These are phyloP conservation scores for Yarrowia alimentaria DNA, from an alignment of 805 yeast genomes.

Conservation along the genomic window DNA sequence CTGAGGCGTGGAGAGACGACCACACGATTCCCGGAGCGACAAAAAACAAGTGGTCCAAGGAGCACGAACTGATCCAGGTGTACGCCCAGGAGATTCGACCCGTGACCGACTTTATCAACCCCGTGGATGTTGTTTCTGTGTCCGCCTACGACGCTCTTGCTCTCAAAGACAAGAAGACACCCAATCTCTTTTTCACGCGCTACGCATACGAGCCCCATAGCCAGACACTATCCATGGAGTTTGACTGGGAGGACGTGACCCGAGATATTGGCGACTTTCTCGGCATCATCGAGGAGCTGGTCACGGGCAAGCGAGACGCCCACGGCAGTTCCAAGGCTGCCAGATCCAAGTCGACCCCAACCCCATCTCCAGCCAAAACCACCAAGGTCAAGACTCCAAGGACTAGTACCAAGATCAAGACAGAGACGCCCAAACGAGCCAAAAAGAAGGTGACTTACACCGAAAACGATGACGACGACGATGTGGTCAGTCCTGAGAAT, in stretches of 20 bases:
- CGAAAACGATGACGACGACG: slow-evolving; percentile 24
- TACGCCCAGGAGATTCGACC: neutral
- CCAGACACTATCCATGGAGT: slow-evolving; percentile 22
- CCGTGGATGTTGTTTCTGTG: neutral
- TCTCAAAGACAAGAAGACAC: neutral
- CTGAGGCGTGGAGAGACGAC: slow-evolving; percentile 1
- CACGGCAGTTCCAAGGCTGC: slow-evolving; percentile 10
- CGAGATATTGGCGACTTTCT: neutral
- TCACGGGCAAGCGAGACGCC: slow-evolving; percentile 12
- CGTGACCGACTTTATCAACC: neutral
- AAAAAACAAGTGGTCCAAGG: slow-evolving; percentile 17
- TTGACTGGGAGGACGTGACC: slow-evolving; percentile 18
- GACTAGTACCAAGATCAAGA: neutral
- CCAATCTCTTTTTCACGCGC: neutral
- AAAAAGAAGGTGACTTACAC: neutral
- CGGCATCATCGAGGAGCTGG: slow-evolving; percentile 1
- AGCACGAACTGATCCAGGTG: slow-evolving; percentile 7
- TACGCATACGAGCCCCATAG: slow-evolving; percentile 8
- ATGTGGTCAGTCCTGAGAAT: slow-evolving; percentile 14
- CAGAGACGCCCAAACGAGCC: neutral
- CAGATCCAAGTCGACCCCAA: too few species aligned
- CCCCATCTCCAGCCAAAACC: too few species aligned
- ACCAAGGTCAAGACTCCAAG: neutral
- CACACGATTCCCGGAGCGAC: slow-evolving; percentile 14
- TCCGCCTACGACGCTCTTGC: neutral